Conservation (phyloP, 768 basidiomycete species). For the Termitomyces sp. region DNA sequence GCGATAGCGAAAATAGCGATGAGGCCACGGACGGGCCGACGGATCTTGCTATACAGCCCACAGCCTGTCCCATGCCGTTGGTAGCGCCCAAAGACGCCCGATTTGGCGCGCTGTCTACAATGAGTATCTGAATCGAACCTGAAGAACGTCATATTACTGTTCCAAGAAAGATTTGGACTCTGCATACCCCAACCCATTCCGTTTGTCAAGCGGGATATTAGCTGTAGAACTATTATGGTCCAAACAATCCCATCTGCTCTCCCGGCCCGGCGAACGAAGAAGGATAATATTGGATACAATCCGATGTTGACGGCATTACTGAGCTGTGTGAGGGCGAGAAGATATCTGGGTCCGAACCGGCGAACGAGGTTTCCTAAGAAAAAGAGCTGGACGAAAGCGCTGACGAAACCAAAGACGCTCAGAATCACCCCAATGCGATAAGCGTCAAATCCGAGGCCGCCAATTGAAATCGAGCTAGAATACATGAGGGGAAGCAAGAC, state of each 20-base stretch:
- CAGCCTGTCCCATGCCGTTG: conserved; percentile 53
- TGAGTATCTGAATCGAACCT: conserved; percentile 45
- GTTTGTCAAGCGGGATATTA: conserved; percentile 21
- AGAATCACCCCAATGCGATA: conserved; percentile 48
- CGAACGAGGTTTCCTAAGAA: conserved; percentile 40
- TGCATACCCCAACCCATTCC: conserved; percentile 31
- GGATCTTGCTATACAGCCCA: conserved; percentile 39
- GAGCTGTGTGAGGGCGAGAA: conserved; percentile 29
- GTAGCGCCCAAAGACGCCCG: conserved; percentile 41
- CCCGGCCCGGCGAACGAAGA: conserved; percentile 27
- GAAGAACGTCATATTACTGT: conserved; percentile 5
- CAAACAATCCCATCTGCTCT: conserved; percentile 26
- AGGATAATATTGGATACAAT: conserved; percentile 27
- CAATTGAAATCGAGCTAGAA: conserved; percentile 45
- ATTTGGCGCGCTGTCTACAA: conserved; percentile 37
- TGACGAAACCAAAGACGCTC: conserved; percentile 43
- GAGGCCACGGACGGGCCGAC: conserved; percentile 34
- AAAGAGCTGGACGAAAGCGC: conserved; percentile 44
- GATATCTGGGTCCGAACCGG: conserved; percentile 39
- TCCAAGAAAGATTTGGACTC: background rate
- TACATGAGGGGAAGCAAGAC: conserved; percentile 25
- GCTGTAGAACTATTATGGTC: conserved; percentile 26
- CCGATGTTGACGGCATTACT: conserved; percentile 13
- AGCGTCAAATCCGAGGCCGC: conserved; percentile 51
- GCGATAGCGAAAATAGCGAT: conserved; percentile 35